phyloP scores from a whole-genome alignment of 306 rosid species.

The Quercus rubra region DNA sequence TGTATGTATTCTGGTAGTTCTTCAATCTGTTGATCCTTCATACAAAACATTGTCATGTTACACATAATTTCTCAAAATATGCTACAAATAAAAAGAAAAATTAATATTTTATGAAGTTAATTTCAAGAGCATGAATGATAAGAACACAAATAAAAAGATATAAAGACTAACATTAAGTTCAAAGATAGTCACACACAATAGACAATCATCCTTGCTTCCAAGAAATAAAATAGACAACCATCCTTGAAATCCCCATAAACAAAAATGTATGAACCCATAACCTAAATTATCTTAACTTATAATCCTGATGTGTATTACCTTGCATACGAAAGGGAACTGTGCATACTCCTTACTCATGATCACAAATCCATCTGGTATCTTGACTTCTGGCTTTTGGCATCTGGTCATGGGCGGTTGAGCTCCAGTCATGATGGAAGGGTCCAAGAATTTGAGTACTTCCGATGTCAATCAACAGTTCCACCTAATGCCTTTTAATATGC shows the following conservation, averaged over 20 bases:
- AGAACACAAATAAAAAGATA: background rate
- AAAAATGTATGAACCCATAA: background rate
- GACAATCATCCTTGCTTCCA: background rate
- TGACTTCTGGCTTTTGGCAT: no score
- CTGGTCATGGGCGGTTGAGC: no score
- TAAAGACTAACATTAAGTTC: background rate
- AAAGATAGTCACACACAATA: background rate
- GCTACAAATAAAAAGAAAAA: background rate
- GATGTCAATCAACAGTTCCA: no score
- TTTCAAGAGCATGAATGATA: background rate
- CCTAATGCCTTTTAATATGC: no score
- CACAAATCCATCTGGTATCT: no score
- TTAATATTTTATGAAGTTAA: constrained; percentile 21
- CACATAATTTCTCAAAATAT: background rate
- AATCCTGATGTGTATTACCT: background rate
- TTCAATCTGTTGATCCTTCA: constrained; percentile 52
- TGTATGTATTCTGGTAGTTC: constrained; percentile 59
- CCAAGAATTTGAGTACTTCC: no score
- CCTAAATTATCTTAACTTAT: background rate
- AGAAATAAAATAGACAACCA: background rate
- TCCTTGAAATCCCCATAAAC: background rate
- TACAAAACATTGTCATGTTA: constrained; percentile 24
- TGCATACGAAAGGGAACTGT: no score
- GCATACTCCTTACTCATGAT: no score
- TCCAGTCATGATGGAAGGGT: no score